Evolutionary conservation across 192 early-diverging fungal genomes (phyloP), one percentile per base, ranked within the genome.

Genomic region (Chytriomyces sp.): DNA sequence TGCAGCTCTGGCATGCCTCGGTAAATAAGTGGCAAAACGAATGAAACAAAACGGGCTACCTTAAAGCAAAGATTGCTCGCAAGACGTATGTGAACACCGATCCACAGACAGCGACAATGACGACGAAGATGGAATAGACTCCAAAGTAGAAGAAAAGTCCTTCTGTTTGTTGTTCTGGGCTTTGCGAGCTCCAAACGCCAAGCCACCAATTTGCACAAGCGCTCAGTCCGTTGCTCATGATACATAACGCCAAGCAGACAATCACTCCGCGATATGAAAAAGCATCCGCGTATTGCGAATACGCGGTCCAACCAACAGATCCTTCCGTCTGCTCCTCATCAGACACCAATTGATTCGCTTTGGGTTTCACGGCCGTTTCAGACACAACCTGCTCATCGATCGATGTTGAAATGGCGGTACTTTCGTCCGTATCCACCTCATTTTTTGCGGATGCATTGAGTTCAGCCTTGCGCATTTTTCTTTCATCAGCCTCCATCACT

Each of bases 391-490:
- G 47, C 45, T 46, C 61, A 18, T 11, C 9, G 1, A 2, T 50
- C 0, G 28, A 45, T 7, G n/a, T n/a, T 16, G 18, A 10, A 26
- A 72, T 48, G 13, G 35, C 69, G 28, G 35, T 28, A 68, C 10
- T 26, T 7, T 76, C 75, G 10, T 67, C 64, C 43, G 9, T 20
- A 50, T 67, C 64, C 5, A 67, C 64, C 13, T 20, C 13, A 28
- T 10, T 16, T 5, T 2, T 44, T 7, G 49, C 43, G 10, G 26
- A 61, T 0, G 91, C 88, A 3, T 89, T 91, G 53, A 86, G 86
- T 63, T 94, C 71, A 13, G 91, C 92, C 43, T 92, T 92, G 47
- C 93, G 91, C 9, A 94, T 70, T 0, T 93, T 78, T 10, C 18
- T 13, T 35, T 68, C 50, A 20, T 77, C 82, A 61, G 83, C 89